Evolutionary conservation across 495 filamentous ascomycete genomes (phyloP).

Genomic region (Neurospora sp.): DNA sequence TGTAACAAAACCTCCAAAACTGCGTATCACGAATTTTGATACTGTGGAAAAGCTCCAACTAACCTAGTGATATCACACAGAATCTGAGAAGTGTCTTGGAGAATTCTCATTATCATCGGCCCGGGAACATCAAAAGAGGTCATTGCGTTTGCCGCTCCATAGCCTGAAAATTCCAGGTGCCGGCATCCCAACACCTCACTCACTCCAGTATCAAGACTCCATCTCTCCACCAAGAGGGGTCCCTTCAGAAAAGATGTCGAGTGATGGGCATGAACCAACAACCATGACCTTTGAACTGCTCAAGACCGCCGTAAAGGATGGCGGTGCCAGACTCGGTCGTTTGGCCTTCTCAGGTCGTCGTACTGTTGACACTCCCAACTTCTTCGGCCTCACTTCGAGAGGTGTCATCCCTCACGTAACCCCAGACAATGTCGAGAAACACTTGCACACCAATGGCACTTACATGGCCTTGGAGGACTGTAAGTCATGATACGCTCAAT

Average conservation of each 20-base stretch:
- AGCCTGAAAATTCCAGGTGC: not conserved
- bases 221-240: not conserved
- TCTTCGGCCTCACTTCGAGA: conserved; percentile 66
- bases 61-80: not conserved
- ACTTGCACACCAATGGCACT: conserved; percentile 53
- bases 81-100: not conserved
- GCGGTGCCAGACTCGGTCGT: conserved; percentile 46
- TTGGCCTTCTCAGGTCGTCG: conserved; percentile 49
- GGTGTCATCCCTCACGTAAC: conserved; percentile 79
- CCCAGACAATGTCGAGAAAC: conserved; percentile 64
- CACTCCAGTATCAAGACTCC: not conserved
- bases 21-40: not conserved
- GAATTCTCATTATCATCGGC: not conserved
- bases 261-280: conserved; percentile 5
- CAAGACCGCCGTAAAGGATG: conserved; percentile 22
- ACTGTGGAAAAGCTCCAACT: not conserved
- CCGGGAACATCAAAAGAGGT: not conserved
- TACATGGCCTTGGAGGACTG: conserved; percentile 91
- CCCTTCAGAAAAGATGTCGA: conserved; percentile 7
- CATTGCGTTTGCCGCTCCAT: not conserved
- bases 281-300: conserved; percentile 34
- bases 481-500: conserved; percentile 35
- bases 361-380: conserved; percentile 68
- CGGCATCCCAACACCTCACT: not conserved
- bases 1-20: not conserved